Evolutionary conservation across 1,139 yeast genomes (phyloP).

Genomic region (Zygotorulaspora mrakii): DNA sequence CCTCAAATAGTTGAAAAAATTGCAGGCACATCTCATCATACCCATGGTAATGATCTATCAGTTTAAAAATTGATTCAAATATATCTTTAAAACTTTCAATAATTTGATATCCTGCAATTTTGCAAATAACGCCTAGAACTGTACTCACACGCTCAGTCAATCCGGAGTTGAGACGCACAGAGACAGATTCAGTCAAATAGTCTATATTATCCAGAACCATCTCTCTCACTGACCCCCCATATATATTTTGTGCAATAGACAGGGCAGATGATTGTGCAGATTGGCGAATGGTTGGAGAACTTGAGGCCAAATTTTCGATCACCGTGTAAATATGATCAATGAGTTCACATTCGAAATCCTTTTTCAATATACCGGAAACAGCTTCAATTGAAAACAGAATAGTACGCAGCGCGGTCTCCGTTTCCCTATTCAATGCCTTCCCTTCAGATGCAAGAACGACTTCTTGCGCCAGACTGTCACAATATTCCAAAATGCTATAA

Average conservation of each 20-base stretch:
- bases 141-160: conserved; percentile 73
- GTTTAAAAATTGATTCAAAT: conserved; percentile 64
- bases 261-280: conserved; percentile 47
- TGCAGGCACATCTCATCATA: conserved; percentile 69
- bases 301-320: conserved; percentile 51
- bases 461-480: conserved; percentile 30
- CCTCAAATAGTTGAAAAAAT: conserved; percentile 67
- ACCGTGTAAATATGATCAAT: conserved; percentile 56
- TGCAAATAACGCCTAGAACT: conserved; percentile 61
- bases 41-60: conserved; percentile 82
- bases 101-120: conserved; percentile 64
- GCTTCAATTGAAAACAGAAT: conserved; percentile 42
- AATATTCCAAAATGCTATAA: conserved; percentile 33
- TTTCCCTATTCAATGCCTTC: conserved; percentile 9
- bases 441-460: conserved; percentile 19
- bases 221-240: conserved; percentile 51
- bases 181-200: conserved; percentile 72
- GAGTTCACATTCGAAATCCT: conserved; percentile 46
- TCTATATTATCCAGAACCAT: conserved; percentile 69
- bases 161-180: conserved; percentile 63
- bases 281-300: conserved; percentile 41
- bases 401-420: conserved; percentile 16
- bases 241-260: conserved; percentile 51
- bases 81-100: conserved; percentile 70
- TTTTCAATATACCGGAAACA: conserved; percentile 40